A percentile compares a stretch with the other conserved stretches of the same genome.
Evolutionary conservation across 2,329 filamentous ascomycete genomes (phyloP).

Genomic region (Parafenestella ontariensis): DNA sequence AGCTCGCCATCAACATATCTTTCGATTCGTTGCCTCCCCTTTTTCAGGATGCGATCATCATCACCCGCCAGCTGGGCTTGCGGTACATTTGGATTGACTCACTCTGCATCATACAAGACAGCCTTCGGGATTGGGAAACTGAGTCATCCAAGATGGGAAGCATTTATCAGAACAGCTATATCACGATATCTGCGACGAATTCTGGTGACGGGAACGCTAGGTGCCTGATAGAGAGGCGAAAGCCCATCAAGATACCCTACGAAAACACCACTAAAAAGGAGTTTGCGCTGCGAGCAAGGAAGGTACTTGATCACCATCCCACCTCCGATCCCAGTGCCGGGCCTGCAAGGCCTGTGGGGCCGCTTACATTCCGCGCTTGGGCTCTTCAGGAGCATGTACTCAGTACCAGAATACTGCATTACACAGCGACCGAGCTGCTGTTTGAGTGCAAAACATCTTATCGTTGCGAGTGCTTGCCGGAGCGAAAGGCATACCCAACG

Average conservation of each 20-base stretch:
- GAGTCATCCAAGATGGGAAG: constrained; percentile 44
- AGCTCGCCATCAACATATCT: constrained; percentile 32
- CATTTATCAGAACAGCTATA: constrained; percentile 43
- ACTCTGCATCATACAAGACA: constrained; percentile 46
- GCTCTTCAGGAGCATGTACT: constrained; percentile 44
- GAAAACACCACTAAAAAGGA: constrained; percentile 35
- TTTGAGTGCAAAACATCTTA: constrained; percentile 44
- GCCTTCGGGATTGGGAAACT: constrained; percentile 41
- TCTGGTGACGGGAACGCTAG: constrained; percentile 27
- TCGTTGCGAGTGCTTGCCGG: constrained; percentile 43
- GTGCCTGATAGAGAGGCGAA: constrained; percentile 35
- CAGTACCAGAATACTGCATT: constrained; percentile 42
- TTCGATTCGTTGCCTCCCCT: constrained; percentile 36
- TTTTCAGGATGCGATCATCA: constrained; percentile 30
- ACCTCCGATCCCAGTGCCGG: constrained; percentile 18
- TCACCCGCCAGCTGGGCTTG: constrained; percentile 41
- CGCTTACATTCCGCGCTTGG: constrained; percentile 40
- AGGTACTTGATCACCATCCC: constrained; percentile 39
- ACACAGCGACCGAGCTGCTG: constrained; percentile 41
- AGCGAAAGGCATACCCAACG: constrained; percentile 34
- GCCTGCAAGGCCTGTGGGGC: constrained; percentile 34
- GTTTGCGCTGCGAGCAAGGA: constrained; percentile 33
- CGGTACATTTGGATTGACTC: constrained; percentile 47
- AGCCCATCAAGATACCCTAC: constrained; percentile 34
- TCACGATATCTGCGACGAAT: constrained; percentile 41